Percentiles rank a stretch among this genome's conserved stretches.
Evolutionary conservation across 139 green algal species (phyloP).

Genomic region (Closterium sp.): DNA sequence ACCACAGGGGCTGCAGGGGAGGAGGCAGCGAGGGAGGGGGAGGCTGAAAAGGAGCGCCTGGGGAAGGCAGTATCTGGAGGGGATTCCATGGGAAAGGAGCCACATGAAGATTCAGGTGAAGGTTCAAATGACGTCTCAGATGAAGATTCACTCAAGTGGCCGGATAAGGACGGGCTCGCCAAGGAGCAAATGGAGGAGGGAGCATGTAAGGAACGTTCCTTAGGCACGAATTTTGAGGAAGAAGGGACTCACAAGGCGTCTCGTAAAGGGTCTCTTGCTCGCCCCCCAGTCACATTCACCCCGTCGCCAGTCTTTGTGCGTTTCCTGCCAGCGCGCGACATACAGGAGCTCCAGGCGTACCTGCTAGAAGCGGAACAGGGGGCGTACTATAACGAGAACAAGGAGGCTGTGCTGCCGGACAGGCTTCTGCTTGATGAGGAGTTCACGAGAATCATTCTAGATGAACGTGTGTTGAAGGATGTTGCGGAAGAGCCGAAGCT

Average conservation of each 20-base stretch:
- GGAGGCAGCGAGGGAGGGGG: background rate
- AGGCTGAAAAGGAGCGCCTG: too few species aligned
- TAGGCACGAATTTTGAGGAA: background rate
- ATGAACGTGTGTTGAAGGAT: constrained; percentile 28
- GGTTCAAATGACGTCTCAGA: too few species aligned
- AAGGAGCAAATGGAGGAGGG: background rate
- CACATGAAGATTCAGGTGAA: background rate
- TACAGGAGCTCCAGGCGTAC: background rate
- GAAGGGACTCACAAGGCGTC: background rate
- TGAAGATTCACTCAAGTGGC: too few species aligned
- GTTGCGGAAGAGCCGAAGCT: background rate
- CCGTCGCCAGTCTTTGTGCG: constrained; percentile 18
- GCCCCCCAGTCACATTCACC: background rate
- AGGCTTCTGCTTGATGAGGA: constrained; percentile 22
- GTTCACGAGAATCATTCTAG: constrained; percentile 11
- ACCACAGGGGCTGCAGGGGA: background rate
- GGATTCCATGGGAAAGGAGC: too few species aligned
- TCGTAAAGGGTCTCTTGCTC: background rate
- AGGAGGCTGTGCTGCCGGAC: constrained; percentile 30
- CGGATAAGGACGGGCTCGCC: too few species aligned
- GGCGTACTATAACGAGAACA: background rate
- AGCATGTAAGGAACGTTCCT: background rate
- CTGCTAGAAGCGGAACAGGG: background rate
- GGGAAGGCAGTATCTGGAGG: too few species aligned
- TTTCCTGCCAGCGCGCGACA: constrained; percentile 1